These are phyloP conservation scores for Cadophora luteo-olivacea DNA, from an alignment of 2,329 filamentous ascomycete species.

Conservation along the genomic window DNA sequence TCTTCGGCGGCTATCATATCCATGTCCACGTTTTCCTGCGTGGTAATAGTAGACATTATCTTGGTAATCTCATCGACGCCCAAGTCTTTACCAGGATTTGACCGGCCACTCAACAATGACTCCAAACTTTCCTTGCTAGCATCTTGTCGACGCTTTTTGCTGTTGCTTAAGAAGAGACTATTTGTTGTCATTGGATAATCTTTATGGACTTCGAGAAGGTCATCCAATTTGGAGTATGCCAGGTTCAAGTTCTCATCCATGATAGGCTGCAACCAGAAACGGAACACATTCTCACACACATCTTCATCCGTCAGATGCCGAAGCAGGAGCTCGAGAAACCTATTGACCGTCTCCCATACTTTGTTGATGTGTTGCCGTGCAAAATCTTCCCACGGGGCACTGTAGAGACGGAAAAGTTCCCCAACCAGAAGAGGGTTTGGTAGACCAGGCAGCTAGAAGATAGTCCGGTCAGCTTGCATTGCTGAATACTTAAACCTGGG, in stretches of 20 bases:
- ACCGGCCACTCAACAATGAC: background rate
- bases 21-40: slow-evolving; percentile 25
- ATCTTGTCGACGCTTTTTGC: slow-evolving; percentile 18
- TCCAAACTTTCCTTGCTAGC: slow-evolving; percentile 18
- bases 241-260: slow-evolving; percentile 45
- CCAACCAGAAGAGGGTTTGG: slow-evolving; percentile 33
- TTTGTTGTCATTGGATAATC: slow-evolving; percentile 61
- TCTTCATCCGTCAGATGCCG: slow-evolving; percentile 41
- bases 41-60: slow-evolving; percentile 20
- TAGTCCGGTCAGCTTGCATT: slow-evolving; percentile 2
- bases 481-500: background rate
- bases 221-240: slow-evolving; percentile 54
- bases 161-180: slow-evolving; percentile 48
- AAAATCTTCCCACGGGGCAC: slow-evolving; percentile 24
- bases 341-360: slow-evolving; percentile 30
- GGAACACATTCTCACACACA: slow-evolving; percentile 45
- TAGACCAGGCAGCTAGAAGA: slow-evolving; percentile 24
- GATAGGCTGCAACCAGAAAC: slow-evolving; percentile 47
- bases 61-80: slow-evolving; percentile 14
- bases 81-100: slow-evolving; percentile 6
- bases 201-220: slow-evolving; percentile 48
- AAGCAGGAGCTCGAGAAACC: slow-evolving; percentile 48
- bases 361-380: slow-evolving; percentile 23
- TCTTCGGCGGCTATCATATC: slow-evolving; percentile 35
- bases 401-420: slow-evolving; percentile 30